Evolutionary conservation across 192 early-diverging fungal species (phyloP).

Genomic region (Coemansia sp.): DNA sequence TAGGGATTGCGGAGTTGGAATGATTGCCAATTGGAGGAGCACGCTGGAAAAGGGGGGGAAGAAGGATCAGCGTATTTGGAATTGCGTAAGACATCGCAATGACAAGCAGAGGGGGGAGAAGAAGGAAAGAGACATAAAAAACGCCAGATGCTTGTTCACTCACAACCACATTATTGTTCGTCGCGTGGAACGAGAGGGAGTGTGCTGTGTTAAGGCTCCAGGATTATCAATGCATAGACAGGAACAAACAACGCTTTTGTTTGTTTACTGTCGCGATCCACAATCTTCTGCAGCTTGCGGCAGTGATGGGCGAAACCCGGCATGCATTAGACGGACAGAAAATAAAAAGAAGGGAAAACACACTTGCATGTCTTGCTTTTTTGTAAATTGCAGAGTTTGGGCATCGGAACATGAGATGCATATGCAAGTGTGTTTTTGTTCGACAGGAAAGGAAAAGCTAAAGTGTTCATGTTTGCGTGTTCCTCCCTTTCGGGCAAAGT

Average conservation of each 20-base stretch:
- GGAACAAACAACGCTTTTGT: conserved; percentile 10
- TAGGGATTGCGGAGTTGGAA: conserved; percentile 14
- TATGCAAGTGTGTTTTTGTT: background rate
- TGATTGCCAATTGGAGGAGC: background rate
- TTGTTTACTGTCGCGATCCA: background rate
- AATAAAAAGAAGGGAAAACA: background rate
- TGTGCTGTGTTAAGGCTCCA: too few relatives aligned
- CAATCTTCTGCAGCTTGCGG: conserved; percentile 2
- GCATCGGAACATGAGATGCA: conserved; percentile 15
- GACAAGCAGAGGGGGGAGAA: background rate
- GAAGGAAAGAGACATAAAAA: background rate
- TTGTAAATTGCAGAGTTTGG: conserved; percentile 1
- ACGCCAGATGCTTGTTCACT: background rate
- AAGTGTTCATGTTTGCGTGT: conserved; percentile 1
- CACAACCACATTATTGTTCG: too few relatives aligned
- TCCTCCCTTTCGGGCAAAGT: background rate
- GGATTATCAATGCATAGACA: conserved; percentile 1
- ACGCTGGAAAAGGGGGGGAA: background rate
- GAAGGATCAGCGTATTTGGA: conserved; percentile 5
- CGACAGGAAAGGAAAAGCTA: background rate
- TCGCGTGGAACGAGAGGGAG: too few relatives aligned
- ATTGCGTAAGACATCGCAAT: conserved; percentile 36
- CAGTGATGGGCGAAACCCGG: background rate
- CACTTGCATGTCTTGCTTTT: background rate
- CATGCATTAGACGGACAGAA: background rate